Evolutionary conservation across 2,329 filamentous ascomycete species (phyloP), one percentile per base, ranked within the genome.

Genomic region (Fusarium citri): DNA sequence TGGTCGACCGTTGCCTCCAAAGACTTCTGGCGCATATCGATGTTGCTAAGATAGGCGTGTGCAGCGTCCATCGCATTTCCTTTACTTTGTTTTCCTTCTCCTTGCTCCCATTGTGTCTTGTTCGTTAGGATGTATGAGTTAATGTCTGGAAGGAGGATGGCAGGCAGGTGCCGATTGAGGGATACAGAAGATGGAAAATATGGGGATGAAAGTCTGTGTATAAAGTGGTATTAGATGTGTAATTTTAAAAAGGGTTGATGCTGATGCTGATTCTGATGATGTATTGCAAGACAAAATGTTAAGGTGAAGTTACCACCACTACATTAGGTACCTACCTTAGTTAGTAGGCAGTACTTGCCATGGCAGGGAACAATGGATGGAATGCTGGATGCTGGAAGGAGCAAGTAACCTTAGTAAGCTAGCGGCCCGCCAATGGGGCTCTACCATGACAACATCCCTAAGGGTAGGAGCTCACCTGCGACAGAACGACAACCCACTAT

Each of bases 391-490:
- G 58, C 63, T 26, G 49, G 59, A 60, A 67, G 46, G 37, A 47
- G 51, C n/a, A 45, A 43, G 31, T 18, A 26, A 22, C 20, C 63
- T 68, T 70, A 70, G 65, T 70, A 70, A 70, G 59, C 68, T 3
- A 11, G 8, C 23, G 11, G 45, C 37, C 40, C 55, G 31, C 66
- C 67, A 70, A 70, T 70, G 58, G 64, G 62, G 25, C 46, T 48
- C 51, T 45, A 56, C 55, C 46, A 64, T 68, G 67, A 68, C 54
- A 71, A 51, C 68, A 68, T 63, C 63, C 30, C 49, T 28, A 60
- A 49, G 62, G 74, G 64, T 37, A 60, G 51, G 65, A 74, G 64
- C 65, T 72, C 53, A 61, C 57, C 64, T 41, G 49, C 55, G 59
- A 71, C 56, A 72, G 26, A 54, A 50, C 46, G 45, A 69, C 54